phyloP scores from a whole-genome alignment of 2,329 filamentous ascomycete genomes.

The Apiospora rasikravindrae region DNA sequence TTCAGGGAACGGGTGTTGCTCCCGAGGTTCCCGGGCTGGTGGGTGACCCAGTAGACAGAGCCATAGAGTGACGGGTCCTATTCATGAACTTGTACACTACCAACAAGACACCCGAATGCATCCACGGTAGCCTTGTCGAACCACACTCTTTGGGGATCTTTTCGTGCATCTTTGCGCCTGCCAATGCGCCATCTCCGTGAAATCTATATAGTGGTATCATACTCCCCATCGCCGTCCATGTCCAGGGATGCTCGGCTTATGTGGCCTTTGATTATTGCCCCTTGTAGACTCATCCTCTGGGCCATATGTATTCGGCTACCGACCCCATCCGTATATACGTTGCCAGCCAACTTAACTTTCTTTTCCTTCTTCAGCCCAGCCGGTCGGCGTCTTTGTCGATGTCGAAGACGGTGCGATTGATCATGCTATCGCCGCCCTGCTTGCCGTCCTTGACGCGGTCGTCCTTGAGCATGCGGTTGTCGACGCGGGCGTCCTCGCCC shows the following conservation, averaged over 20 bases:
- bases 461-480: slow-evolving; percentile 91
- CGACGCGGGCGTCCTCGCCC: slow-evolving; percentile 85
- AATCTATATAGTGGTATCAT: slow-evolving; percentile 26
- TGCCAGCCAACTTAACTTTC: background rate
- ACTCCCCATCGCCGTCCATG: slow-evolving; percentile 15
- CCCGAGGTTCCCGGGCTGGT: background rate
- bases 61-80: slow-evolving; percentile 23
- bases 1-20: background rate
- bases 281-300: background rate
- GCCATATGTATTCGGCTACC: background rate
- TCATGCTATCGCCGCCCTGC: slow-evolving; percentile 26
- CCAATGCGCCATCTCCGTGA: slow-evolving; percentile 12
- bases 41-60: slow-evolving; percentile 7
- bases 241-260: background rate
- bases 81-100: slow-evolving; percentile 21
- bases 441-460: slow-evolving; percentile 70
- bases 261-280: background rate
- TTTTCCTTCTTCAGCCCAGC: slow-evolving; percentile 64
- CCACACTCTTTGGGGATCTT: background rate
- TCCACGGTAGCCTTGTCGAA: background rate
- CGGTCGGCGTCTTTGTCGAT: slow-evolving; percentile 76
- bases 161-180: background rate
- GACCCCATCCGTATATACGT: background rate
- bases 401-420: slow-evolving; percentile 73
- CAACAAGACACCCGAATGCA: slow-evolving; percentile 2